phyloP scores from a whole-genome alignment of 1,139 yeast genomes.

The Nadsonia commutata region DNA sequence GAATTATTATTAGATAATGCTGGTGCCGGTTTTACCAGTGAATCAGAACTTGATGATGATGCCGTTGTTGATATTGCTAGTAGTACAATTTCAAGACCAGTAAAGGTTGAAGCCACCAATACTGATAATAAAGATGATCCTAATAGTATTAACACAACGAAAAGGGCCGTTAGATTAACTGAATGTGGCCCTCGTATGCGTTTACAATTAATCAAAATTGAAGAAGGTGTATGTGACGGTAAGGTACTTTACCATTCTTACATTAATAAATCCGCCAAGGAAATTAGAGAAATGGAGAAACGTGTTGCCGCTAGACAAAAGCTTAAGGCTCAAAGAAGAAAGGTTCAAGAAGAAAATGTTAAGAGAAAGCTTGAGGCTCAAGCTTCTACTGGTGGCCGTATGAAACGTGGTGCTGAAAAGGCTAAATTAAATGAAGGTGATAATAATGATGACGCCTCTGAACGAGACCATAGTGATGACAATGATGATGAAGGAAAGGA shows the following conservation, averaged over 20 bases:
- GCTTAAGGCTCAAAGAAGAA: slow-evolving; percentile 57
- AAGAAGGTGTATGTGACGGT: slow-evolving; percentile 80
- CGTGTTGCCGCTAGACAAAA: slow-evolving; percentile 48
- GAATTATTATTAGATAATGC: slow-evolving; percentile 71
- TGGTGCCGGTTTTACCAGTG: slow-evolving; percentile 69
- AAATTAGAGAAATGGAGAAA: slow-evolving; percentile 47
- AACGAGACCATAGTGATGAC: slow-evolving; percentile 16
- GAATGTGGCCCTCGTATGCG: slow-evolving; percentile 90
- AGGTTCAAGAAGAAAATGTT: slow-evolving; percentile 68
- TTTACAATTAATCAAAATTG: slow-evolving; percentile 67
- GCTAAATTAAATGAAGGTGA: slow-evolving; percentile 14
- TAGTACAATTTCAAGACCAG: slow-evolving; percentile 22
- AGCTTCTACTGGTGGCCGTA: slow-evolving; percentile 45
- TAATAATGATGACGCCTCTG: slow-evolving; percentile 12
- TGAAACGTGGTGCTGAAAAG: slow-evolving; percentile 45
- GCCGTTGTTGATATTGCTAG: slow-evolving; percentile 67
- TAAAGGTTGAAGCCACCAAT: slow-evolving; percentile 7
- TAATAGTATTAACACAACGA: slow-evolving; percentile 29
- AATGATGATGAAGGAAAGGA: slow-evolving; percentile 27
- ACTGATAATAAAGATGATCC: slow-evolving; percentile 6
- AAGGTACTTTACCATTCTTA: slow-evolving; percentile 73
- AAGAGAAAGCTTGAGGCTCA: slow-evolving; percentile 61
- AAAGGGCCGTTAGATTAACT: slow-evolving; percentile 80
- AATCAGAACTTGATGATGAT: slow-evolving; percentile 86
- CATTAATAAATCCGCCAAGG: slow-evolving; percentile 46